phyloP scores from a whole-genome alignment of 2,329 filamentous ascomycete species.

The Neocatenulostroma microsporum region DNA sequence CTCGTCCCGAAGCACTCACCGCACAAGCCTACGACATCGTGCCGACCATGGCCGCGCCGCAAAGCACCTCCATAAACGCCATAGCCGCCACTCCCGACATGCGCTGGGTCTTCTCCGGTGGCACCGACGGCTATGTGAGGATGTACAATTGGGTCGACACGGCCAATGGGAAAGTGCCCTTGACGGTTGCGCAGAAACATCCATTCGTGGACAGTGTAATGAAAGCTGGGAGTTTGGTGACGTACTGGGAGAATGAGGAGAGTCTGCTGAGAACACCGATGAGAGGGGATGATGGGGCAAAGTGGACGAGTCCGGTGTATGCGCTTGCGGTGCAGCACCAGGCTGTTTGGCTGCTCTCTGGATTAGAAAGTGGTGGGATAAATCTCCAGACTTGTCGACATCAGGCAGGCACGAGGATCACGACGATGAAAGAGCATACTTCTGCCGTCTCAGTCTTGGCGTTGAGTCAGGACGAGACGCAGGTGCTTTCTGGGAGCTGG shows the following conservation, averaged over 20 bases:
- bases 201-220: conserved; percentile 96
- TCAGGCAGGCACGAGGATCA: conserved; percentile 86
- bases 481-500: conserved; percentile 88
- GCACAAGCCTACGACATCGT: conserved; percentile 88
- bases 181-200: conserved; percentile 92
- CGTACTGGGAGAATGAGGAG: conserved; percentile 98
- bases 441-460: conserved; percentile 86
- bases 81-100: conserved; percentile 88
- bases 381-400: conserved; percentile 90
- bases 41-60: conserved; percentile 91
- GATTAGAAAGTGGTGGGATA: conserved; percentile 82
- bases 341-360: conserved; percentile 84
- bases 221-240: conserved; percentile 88
- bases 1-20: conserved; percentile 70
- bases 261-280: conserved; percentile 34
- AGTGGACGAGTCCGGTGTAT: conserved; percentile 71
- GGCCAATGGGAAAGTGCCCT: conserved; percentile 83
- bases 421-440: conserved; percentile 70
- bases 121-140: conserved; percentile 88
- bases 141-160: conserved; percentile 96
- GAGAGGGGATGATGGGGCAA: conserved; percentile 43
- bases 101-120: conserved; percentile 89
- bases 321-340: conserved; percentile 85
- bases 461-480: conserved; percentile 75
- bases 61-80: conserved; percentile 91